Base-by-base conservation (phyloP, 192 early-diverging fungal genomes). In the Rhizophagus clarus region DNA sequence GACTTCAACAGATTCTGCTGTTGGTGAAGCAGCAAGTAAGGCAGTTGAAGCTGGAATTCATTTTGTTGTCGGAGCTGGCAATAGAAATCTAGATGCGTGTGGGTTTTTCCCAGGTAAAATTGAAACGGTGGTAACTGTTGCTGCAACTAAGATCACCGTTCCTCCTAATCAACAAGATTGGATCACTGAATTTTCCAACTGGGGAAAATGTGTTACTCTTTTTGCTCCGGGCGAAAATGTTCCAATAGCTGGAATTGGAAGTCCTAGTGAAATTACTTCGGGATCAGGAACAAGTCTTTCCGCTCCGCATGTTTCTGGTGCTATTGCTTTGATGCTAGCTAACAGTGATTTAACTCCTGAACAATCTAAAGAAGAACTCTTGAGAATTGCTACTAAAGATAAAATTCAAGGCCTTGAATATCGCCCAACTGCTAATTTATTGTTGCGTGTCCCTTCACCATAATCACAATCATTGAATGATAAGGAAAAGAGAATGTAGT, bases 211-310 rank as follows among this genome's bases (percentile, higher is more conserved):
- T 67, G 88, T 93, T 47, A 81, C 85, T 64, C 83, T 93, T 28
- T 90, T 90, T 67, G 92, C 85, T 51, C 92, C 92, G 8, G 92
- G 92, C 45, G 86, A 84, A 1, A 80, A 80, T 26, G 90, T 93
- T 60, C 82, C 83, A 4, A 88, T 84, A 31, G 45, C 87, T 49
- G 88, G 84, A 83, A 82, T 84, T 47, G 83, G 82, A n/a, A 42
- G 60, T 14, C 42, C 42, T 17, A 22, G 29, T 24, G 81, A 82
- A 22, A 80, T 69, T 72, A 82, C 81, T 29, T 86, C 82, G 1
- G 85, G 86, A 37, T 88, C 87, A 9, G 92, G 92, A 29, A 92
- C 92, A 0, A 88, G 86, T 29, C 89, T 92, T 88, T 87, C 90
- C 1, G 49, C 86, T 14, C 90, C 90, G n/a, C 87, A 90, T 74